These are phyloP conservation scores for Pleurotus djamor DNA, from an alignment of 768 basidiomycete species.

Conservation along the genomic window DNA sequence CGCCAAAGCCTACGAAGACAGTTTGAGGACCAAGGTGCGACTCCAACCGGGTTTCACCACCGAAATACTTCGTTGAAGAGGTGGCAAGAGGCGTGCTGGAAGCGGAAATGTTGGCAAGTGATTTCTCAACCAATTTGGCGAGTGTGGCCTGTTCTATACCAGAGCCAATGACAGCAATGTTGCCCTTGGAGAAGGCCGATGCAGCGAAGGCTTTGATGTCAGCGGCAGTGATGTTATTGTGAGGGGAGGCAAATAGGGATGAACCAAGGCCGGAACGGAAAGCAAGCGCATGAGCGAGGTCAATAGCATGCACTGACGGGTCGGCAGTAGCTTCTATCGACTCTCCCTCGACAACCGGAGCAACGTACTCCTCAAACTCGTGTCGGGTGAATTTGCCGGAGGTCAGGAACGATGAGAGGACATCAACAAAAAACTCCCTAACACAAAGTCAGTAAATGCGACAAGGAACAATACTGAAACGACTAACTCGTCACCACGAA, in stretches of 20 bases:
- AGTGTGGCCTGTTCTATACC: constrained; percentile 78
- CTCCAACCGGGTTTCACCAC: constrained; percentile 83
- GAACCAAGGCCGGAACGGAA: constrained; percentile 95
- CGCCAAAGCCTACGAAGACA: constrained; percentile 86
- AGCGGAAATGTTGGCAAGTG: constrained; percentile 48
- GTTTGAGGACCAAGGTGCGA: constrained; percentile 65
- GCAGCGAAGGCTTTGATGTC: constrained; percentile 77
- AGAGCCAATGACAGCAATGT: constrained; percentile 85
- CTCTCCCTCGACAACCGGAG: constrained; percentile 71
- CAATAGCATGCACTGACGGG: constrained; percentile 72
- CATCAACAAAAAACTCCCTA: constrained; percentile 87
- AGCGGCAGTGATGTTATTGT: constrained; percentile 51
- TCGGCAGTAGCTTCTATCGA: constrained; percentile 54
- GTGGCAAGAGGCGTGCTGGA: constrained; percentile 31
- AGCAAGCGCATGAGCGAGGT: constrained; percentile 85
- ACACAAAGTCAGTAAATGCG: constrained; percentile 6
- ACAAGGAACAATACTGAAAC: not conserved
- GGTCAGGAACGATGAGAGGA: constrained; percentile 82
- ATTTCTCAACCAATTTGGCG: constrained; percentile 66
- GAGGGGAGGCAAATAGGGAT: constrained; percentile 81
- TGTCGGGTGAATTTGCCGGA: constrained; percentile 81
- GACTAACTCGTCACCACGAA: constrained; percentile 94
- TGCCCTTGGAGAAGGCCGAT: constrained; percentile 71
- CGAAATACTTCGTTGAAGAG: constrained; percentile 54
- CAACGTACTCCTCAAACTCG: constrained; percentile 74